Evolutionary conservation across 2,329 filamentous ascomycete species (phyloP), one percentile per base, ranked within the genome.

Genomic region (Paraconiothyrium brasiliense): DNA sequence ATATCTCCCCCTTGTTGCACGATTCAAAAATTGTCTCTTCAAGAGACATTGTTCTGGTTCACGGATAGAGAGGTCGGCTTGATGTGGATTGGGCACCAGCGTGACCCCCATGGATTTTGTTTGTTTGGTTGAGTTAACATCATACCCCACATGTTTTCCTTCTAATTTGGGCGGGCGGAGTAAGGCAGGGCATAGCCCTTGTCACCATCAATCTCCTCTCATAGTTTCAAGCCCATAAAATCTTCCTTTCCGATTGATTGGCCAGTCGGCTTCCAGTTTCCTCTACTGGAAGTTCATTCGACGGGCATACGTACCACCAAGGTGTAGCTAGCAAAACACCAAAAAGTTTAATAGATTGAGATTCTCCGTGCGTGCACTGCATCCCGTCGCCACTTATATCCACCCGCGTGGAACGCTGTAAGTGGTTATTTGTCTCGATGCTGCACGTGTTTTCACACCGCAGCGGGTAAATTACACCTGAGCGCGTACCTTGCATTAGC

Each of bases 301-400:
- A 30, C 46, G 46, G 46, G 24, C 14, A 30, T 30, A 32, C 24
- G 13, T 30, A 32, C 24, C 27, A 30, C 6, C 4, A 4, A 48
- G n/a, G 46, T 48, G 46, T 13, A 46, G 1, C 43, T 24, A 46
- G 20, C 43, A 24, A 24, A 4, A 6, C 9, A 46, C 11, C 35
- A 50, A n/a, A 20, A 35, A 37, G 8, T 51, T 35, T 35, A 35
- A 51, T 51, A 48, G 44, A 48, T 48, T 48, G 44, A 9, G 20
- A 30, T 48, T 30, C n/a, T 20, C 10, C 30, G 48, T 37, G 48
- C 32, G 27, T 44, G 41, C 41, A 11, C 8, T 5, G 22, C 3
- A 49, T 27, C 47, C 10, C 14, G 1, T 8, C 49, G 34, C 34
- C 20, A 27, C 16, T 27, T 8, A 14, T 32, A 13, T 52, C 49